Base-by-base conservation (phyloP, 805 yeast genomes). In the Wickerhamiella vanderwaltii region DNA sequence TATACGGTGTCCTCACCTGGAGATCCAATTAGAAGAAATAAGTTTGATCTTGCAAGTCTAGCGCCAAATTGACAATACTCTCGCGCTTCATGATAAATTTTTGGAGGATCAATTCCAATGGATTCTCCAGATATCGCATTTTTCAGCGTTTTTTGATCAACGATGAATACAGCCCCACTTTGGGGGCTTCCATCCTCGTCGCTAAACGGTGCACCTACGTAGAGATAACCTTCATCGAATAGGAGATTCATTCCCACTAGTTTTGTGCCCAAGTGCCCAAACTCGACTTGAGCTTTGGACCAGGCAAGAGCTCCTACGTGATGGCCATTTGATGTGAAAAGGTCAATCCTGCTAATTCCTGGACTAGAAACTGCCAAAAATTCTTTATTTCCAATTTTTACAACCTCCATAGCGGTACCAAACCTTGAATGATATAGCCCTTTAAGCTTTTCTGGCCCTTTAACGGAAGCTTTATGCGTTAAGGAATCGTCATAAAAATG, bases 351-450 rank as follows among this genome's bases (percentile, higher is more conserved):
- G 3, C 76, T 71, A 0, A 53, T 30, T 0, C 82, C 81, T 0
- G 82, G 80, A 40, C 70, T 67, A 1, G 73, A 55, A 3, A 73
- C 63, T 0, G 68, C 63, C 6, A 75, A 53, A 37, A 64, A 62
- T 7, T 67, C 61, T 1, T 51, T 26, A 4, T 54, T 62, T 5
- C 53, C 43, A 0, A 62, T 15, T 1, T 44, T 50, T 46, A 65
- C 58, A 1, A 48, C 48, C 0, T 59, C 56, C 31, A 72, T 46
- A 1, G 59, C 48, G 0, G 61, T 51, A 0, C 82, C 82, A 49
- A 70, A 72, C 35, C 65, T 45, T 1, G 50, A 17, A 7, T 47
- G 32, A 19, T 32, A 52, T 16, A 38, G 19, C 3, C 57, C 57
- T 4, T 13, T 26, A 1, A 13, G 31, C 31, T 47, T 45, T 18